phyloP scores from a whole-genome alignment of 164 flowering plant species.

The Protea cynaroides region DNA sequence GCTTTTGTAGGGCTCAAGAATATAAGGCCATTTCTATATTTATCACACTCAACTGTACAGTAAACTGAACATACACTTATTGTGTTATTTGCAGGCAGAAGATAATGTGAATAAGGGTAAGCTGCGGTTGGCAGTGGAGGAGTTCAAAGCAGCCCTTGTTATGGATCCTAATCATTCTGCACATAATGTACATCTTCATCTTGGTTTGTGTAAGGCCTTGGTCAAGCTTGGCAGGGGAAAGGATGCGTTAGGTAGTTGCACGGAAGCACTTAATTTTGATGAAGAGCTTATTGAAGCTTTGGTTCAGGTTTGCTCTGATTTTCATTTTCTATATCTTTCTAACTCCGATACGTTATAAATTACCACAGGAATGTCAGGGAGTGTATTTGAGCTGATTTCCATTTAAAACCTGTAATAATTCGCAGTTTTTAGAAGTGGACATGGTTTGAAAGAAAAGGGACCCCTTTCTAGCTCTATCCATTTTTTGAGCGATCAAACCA shows the following conservation, averaged over 20 bases:
- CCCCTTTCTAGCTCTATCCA: too few species aligned
- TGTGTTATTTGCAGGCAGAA: slow-evolving; percentile 65
- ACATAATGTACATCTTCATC: slow-evolving; percentile 86
- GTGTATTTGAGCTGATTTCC: too few species aligned
- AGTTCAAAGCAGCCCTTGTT: slow-evolving; percentile 75
- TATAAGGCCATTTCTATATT: background rate
- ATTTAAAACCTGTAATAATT: too few species aligned
- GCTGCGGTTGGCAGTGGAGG: slow-evolving; percentile 84
- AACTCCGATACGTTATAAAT: background rate
- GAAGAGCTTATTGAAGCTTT: slow-evolving; percentile 83
- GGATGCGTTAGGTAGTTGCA: slow-evolving; percentile 79
- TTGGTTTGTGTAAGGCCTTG: slow-evolving; percentile 78
- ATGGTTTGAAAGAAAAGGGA: too few species aligned
- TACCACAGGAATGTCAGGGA: too few species aligned
- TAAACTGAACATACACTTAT: slow-evolving; percentile 1
- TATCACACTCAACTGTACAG: background rate
- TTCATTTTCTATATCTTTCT: background rate
- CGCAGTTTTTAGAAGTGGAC: too few species aligned
- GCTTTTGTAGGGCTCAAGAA: slow-evolving; percentile 3
- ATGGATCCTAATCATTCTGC: slow-evolving; percentile 77
- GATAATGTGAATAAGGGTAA: slow-evolving; percentile 83
- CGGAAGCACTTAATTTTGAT: slow-evolving; percentile 76
- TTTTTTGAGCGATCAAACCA: too few species aligned
- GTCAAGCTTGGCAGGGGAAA: slow-evolving; percentile 96
- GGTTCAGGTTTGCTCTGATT: slow-evolving; percentile 53